Evolutionary conservation across 2,329 filamentous ascomycete genomes (phyloP).

Genomic region (Ascochyta clinopodiicola): DNA sequence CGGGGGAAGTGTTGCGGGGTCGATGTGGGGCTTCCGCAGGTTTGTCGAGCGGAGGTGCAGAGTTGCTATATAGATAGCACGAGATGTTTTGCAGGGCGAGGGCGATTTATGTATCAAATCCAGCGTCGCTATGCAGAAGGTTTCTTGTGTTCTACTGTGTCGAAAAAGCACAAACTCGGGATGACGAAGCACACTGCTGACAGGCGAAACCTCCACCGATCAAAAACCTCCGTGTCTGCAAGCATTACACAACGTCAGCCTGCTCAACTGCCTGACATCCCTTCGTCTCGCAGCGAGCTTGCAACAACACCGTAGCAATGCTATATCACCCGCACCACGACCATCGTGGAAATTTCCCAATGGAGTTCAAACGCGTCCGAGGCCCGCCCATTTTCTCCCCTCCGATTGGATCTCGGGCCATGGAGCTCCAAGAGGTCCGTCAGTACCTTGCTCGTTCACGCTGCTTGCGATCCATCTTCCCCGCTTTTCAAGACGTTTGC

Average conservation of each 20-base stretch:
- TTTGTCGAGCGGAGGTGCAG: not conserved
- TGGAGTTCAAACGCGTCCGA: not conserved
- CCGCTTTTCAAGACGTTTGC: constrained; percentile 9
- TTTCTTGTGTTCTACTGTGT: not conserved
- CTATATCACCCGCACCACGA: not conserved
- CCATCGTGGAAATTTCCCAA: constrained; percentile 18
- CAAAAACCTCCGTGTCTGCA: not conserved
- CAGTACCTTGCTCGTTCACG: constrained; percentile 2
- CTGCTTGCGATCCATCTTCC: constrained; percentile 3
- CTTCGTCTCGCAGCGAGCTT: not conserved
- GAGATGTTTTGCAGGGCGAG: not conserved
- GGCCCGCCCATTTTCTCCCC: not conserved
- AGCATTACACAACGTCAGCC: not conserved
- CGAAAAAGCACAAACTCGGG: not conserved
- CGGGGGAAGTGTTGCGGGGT: constrained; percentile 6
- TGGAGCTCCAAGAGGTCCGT: constrained; percentile 8
- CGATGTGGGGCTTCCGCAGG: constrained; percentile 1
- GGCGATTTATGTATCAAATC: not conserved
- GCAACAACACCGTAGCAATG: not conserved
- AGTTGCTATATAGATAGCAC: too few relatives aligned
- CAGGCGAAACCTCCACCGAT: not conserved
- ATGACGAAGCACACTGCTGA: not conserved
- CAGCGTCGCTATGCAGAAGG: not conserved
- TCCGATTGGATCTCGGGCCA: constrained; percentile 11
- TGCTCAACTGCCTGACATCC: not conserved